Evolutionary conservation across 2,329 filamentous ascomycete genomes (phyloP), one percentile per base, ranked within the genome.

Genomic region (Lasiodiplodia hormozganensis): DNA sequence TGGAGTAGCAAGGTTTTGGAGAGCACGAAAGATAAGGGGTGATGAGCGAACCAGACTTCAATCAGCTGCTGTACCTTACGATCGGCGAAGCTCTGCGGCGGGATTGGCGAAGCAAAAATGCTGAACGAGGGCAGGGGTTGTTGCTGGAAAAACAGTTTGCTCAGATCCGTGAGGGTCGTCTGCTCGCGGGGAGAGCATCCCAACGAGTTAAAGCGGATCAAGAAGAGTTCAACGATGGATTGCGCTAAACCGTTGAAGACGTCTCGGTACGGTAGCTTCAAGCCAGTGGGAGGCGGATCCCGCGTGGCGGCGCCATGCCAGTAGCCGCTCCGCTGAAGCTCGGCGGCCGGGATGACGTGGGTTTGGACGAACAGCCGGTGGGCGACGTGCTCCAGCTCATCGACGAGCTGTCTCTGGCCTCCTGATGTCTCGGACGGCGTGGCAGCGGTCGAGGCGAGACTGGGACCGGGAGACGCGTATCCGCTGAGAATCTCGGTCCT

Each of bases 1-100:
- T 77, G 74, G 18, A 81, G 74, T 10, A 82, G 74, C 10, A 82
- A 71, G 1, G 80, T 82, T 71, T 82, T 82, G 65, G 80, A 82
- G 18, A 82, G 73, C 18, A 82, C 73, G 65, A 79, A 77, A 10
- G 80, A 80, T 7, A 82, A 71, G 31, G 81, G 81, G 54, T 82
- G 81, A 14, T 75, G 70, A 0, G 78, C 80, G 68, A 79, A 82
- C 81, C 81, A 82, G 28, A 82, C 76, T 62, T 82, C 81, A 53
- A 82, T 78, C 28, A 82, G 54, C 62, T 75, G 73, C 52, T 28
- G 62, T 54, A 68, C 69, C 6, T 47, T 47, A 4, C 28, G 57
- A 16, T 60, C 38, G 36, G 21, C 47, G 23, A 60, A 60, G 38
- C 36, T 60, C 38, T 47, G 57, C 8, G 23, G 57, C 57, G 57